Conservation (phyloP, 306 rosid species). For the Erythrophleum fordii region DNA sequence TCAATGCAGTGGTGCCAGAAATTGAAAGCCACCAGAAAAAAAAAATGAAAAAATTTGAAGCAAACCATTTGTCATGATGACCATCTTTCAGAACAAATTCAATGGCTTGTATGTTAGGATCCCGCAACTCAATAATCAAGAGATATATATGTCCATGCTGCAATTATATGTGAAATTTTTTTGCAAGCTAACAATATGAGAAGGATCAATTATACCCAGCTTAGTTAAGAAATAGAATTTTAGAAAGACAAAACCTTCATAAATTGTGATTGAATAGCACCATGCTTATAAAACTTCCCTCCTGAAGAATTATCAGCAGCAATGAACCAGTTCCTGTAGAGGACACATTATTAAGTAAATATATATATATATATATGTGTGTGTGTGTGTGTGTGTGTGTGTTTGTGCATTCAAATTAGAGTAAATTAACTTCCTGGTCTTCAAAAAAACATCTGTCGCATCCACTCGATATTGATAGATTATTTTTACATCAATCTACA, state of each 20-base stretch:
- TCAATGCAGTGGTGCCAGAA: background rate
- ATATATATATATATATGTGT: too few relatives aligned
- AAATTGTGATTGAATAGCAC: slow-evolving; percentile 48
- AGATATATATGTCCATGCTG: slow-evolving; percentile 44
- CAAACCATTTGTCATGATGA: slow-evolving; percentile 40
- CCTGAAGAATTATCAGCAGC: slow-evolving; percentile 35
- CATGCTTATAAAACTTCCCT: slow-evolving; percentile 32
- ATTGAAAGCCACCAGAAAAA: background rate
- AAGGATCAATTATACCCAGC: background rate
- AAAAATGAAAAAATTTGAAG: background rate
- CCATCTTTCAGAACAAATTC: slow-evolving; percentile 52
- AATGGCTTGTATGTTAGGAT: slow-evolving; percentile 42
- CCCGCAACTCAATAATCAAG: slow-evolving; percentile 45
- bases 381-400: too few relatives aligned
- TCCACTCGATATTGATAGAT: background rate
- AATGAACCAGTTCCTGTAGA: slow-evolving; percentile 42
- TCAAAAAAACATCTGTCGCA: background rate
- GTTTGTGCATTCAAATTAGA: background rate
- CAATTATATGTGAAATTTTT: background rate
- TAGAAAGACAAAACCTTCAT: slow-evolving; percentile 32
- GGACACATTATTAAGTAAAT: background rate
- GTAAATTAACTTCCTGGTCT: background rate
- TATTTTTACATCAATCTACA: background rate
- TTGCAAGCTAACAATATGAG: background rate
- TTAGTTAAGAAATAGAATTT: background rate